A percentile compares a stretch with the other conserved stretches of the same genome.
phyloP scores from a whole-genome alignment of 2,329 filamentous ascomycete genomes.

The Shiraia bambusicola region DNA sequence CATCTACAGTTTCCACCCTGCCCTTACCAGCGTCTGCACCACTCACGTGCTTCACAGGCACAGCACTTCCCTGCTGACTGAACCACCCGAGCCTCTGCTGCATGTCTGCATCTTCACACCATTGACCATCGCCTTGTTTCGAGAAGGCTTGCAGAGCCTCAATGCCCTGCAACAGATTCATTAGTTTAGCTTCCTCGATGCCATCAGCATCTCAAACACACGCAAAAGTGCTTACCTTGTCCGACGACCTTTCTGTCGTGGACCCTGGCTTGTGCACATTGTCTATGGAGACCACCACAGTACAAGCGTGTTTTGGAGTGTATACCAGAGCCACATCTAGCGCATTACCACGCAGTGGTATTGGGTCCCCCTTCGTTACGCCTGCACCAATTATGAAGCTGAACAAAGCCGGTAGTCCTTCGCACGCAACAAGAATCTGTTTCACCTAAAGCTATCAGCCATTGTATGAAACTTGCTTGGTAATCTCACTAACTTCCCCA shows the following conservation, averaged over 20 bases:
- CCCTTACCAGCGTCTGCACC: slow-evolving; percentile 15
- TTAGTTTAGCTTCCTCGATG: background rate
- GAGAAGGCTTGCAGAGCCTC: slow-evolving; percentile 31
- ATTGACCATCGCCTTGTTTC: slow-evolving; percentile 20
- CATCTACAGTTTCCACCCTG: slow-evolving; percentile 25
- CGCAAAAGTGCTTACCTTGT: slow-evolving; percentile 27
- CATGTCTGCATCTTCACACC: slow-evolving; percentile 23
- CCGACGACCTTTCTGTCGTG: slow-evolving; percentile 43
- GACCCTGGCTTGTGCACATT: slow-evolving; percentile 54
- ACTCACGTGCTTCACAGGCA: slow-evolving; percentile 11
- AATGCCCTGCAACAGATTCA: slow-evolving; percentile 9
- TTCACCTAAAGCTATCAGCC: slow-evolving; percentile 20
- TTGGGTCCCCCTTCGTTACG: slow-evolving; percentile 39
- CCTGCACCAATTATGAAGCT: slow-evolving; percentile 56
- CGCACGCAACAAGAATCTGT: slow-evolving; percentile 45
- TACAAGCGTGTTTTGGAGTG: slow-evolving; percentile 8
- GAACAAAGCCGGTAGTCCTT: slow-evolving; percentile 62
- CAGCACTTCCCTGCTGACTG: slow-evolving; percentile 3
- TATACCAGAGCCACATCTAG: slow-evolving; percentile 55
- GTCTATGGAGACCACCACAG: slow-evolving; percentile 56
- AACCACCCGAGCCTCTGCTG: slow-evolving; percentile 21
- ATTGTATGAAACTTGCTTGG: background rate
- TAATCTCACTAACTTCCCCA: slow-evolving; percentile 47
- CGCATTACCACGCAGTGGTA: slow-evolving; percentile 65
- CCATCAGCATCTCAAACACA: background rate